These are phyloP conservation scores for Moricandia arvensis DNA, from an alignment of 345 rosid genomes.

Conservation along the genomic window DNA sequence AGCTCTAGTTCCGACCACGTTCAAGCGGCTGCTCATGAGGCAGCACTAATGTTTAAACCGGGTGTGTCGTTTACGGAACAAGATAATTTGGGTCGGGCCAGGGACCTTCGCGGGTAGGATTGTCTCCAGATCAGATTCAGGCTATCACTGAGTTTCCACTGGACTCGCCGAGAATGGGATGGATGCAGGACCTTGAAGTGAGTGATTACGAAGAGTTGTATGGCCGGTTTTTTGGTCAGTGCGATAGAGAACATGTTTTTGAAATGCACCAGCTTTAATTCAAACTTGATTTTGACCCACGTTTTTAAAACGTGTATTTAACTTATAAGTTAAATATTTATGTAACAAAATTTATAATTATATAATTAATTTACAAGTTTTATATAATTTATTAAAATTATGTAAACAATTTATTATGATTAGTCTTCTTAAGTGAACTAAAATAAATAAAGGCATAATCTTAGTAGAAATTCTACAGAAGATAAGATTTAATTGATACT, in stretches of 20 bases:
- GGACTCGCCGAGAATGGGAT: slow-evolving; percentile 76
- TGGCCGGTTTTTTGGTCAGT: slow-evolving; percentile 23
- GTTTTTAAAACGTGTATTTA: too few species aligned
- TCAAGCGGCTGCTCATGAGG: slow-evolving; percentile 71
- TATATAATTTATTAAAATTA: too few species aligned
- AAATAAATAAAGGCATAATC: too few species aligned
- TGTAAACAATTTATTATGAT: too few species aligned
- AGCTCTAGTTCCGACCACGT: slow-evolving; percentile 58
- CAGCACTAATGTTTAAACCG: slow-evolving; percentile 41
- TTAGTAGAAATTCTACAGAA: too few species aligned
- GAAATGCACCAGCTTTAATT: slow-evolving; percentile 34
- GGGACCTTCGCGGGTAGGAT: slow-evolving; percentile 51
- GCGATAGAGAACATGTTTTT: neutral
- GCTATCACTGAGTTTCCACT: slow-evolving; percentile 75
- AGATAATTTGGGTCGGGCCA: slow-evolving; percentile 9
- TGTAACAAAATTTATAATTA: too few species aligned
- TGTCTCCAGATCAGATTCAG: slow-evolving; percentile 73
- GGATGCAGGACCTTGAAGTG: slow-evolving; percentile 37
- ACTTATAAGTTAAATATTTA: too few species aligned
- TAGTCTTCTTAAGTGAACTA: too few species aligned
- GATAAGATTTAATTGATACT: too few species aligned
- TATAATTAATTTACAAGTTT: too few species aligned
- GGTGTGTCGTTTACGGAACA: slow-evolving; percentile 17
- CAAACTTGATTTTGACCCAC: slow-evolving; percentile 10
- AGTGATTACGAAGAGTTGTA: slow-evolving; percentile 33